Conservation (phyloP, 352 stramenopile genomes). For the Globisporangium sylvaticum region DNA sequence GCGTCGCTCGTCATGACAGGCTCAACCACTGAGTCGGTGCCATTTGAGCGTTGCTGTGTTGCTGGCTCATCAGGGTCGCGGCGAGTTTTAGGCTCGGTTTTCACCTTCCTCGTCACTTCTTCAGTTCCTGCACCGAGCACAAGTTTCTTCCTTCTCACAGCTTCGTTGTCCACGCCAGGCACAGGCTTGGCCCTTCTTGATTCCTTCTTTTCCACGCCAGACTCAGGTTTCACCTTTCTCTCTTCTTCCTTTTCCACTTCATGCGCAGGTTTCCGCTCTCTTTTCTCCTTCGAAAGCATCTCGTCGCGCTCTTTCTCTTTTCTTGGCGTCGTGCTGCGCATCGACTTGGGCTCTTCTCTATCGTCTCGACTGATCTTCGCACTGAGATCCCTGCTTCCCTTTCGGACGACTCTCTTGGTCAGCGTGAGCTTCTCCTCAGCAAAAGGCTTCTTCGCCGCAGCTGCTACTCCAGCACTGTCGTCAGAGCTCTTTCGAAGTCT, state of each 20-base stretch:
- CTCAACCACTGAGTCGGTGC: neutral
- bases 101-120: neutral
- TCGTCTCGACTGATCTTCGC: neutral
- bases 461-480: neutral
- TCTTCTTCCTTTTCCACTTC: neutral
- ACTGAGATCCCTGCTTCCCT: neutral
- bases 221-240: neutral
- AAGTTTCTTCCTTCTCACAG: neutral
- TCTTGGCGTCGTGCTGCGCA: neutral
- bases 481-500: neutral
- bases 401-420: neutral
- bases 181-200: neutral
- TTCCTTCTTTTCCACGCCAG: neutral
- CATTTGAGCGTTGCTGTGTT: neutral
- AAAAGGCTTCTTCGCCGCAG: neutral
- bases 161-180: neutral
- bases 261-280: neutral
- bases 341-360: slow-evolving; percentile 1
- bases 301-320: slow-evolving; percentile 1
- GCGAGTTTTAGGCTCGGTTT: neutral
- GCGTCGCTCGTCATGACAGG: neutral
- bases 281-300: neutral
- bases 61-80: neutral
- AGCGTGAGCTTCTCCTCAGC: neutral
- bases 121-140: neutral